A percentile compares a stretch with the other conserved stretches of the same genome.
phyloP scores from a whole-genome alignment of 441 rosid species.

The Hura crepitans region DNA sequence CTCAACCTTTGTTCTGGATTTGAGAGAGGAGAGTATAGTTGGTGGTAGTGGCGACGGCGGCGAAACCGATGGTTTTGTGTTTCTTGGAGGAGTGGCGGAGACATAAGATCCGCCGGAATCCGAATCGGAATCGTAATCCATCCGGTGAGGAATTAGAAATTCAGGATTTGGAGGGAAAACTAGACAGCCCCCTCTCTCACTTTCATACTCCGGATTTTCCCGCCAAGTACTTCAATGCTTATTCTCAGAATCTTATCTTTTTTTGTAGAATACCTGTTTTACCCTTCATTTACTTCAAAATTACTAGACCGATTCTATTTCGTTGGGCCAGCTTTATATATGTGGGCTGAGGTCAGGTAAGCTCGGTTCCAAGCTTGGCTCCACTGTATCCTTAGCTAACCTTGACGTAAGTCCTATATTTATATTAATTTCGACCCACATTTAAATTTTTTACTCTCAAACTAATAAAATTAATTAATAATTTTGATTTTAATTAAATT shows the following conservation, averaged over 20 bases:
- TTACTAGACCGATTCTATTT: neutral
- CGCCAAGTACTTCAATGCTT: slow-evolving; percentile 22
- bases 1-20: slow-evolving; percentile 25
- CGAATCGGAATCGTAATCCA: slow-evolving; percentile 68
- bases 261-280: neutral
- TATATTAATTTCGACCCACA: too few relatives aligned
- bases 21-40: slow-evolving; percentile 12
- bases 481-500: too few relatives aligned
- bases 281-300: neutral
- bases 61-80: slow-evolving; percentile 30
- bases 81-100: slow-evolving; percentile 82
- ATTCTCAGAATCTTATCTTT: too few relatives aligned
- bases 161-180: neutral
- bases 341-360: neutral
- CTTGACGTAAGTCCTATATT: too few relatives aligned
- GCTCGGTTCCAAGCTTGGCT: too few relatives aligned
- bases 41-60: slow-evolving; percentile 20
- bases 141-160: slow-evolving; percentile 11
- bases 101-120: slow-evolving; percentile 81
- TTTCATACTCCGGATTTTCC: slow-evolving; percentile 20
- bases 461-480: too few relatives aligned
- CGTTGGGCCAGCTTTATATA: neutral
- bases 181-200: neutral
- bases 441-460: too few relatives aligned
- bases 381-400: too few relatives aligned